A percentile compares a stretch with the other conserved stretches of the same genome.
Conservation (phyloP, 208 protist species). For the Blechomonas ayalai region DNA sequence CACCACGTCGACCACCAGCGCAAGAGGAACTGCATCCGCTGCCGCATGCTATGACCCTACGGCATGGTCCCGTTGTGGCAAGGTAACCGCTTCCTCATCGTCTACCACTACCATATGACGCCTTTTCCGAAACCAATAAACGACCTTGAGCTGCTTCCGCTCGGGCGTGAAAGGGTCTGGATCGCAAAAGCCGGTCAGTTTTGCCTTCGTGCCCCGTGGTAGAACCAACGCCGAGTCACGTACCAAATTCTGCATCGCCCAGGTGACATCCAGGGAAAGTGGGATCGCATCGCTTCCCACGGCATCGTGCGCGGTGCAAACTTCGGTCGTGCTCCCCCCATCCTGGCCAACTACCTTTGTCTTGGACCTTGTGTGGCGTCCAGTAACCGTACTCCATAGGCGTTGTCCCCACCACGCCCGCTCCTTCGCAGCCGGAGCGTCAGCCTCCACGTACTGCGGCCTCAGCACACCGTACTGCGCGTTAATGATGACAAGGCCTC, state of each 20-base stretch:
- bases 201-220: constrained; percentile 56
- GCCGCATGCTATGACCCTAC: too few relatives aligned
- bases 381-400: not conserved
- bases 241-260: constrained; percentile 81
- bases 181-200: constrained; percentile 79
- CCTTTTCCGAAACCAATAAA: constrained; percentile 78
- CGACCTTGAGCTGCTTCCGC: constrained; percentile 72
- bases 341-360: not conserved
- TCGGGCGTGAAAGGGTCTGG: constrained; percentile 82
- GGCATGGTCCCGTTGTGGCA: constrained; percentile 69
- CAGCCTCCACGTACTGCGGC: constrained; percentile 44
- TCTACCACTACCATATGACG: constrained; percentile 58
- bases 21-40: too few relatives aligned
- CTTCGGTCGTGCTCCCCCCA: not conserved
- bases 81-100: constrained; percentile 60
- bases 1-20: too few relatives aligned
- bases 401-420: constrained; percentile 2
- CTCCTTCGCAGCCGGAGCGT: constrained; percentile 1
- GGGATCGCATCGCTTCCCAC: constrained; percentile 26
- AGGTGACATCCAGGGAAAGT: constrained; percentile 74
- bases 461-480: constrained; percentile 77
- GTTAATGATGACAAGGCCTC: constrained; percentile 82
- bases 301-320: constrained; percentile 13
- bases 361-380: not conserved
- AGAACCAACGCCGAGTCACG: constrained; percentile 70